phyloP scores from a whole-genome alignment of 148 eudicot genomes.

The Fagopyrum tataricum region DNA sequence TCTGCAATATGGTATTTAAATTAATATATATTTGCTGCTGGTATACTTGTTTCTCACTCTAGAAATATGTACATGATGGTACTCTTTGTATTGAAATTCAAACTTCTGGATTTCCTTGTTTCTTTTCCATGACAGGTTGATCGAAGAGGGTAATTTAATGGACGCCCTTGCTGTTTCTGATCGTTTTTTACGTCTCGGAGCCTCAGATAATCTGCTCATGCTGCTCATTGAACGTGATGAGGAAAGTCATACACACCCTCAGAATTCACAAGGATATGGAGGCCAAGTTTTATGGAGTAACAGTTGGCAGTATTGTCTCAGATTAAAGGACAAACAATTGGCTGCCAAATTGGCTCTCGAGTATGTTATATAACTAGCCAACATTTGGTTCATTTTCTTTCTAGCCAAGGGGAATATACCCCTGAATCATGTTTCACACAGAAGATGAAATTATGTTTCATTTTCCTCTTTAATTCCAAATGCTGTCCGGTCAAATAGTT shows the following conservation, averaged over 20 bases:
- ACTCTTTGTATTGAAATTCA: neutral
- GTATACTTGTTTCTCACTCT: conserved; percentile 1
- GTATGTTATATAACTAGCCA: conserved; percentile 29
- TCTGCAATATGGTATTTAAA: neutral
- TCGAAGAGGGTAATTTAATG: conserved; percentile 77
- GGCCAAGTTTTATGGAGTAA: conserved; percentile 44
- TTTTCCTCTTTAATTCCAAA: neutral
- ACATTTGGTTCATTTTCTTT: neutral
- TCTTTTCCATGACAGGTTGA: conserved; percentile 37
- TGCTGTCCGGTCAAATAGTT: neutral
- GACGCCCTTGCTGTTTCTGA: conserved; percentile 99
- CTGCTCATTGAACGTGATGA: conserved; percentile 75
- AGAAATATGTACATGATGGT: neutral
- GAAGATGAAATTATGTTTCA: neutral
- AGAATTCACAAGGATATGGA: conserved; percentile 36
- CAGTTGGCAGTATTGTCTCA: conserved; percentile 93
- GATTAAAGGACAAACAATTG: conserved; percentile 84
- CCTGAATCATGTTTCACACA: neutral
- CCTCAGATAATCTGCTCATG: conserved; percentile 77
- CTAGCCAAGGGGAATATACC: neutral
- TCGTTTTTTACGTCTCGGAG: conserved; percentile 86
- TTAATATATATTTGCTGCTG: neutral
- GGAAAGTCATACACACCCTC: conserved; percentile 30
- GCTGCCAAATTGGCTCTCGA: conserved; percentile 84
- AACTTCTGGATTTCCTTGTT: neutral